Evolutionary conservation across 306 rosid genomes (phyloP), one percentile per base, ranked within the genome.

Genomic region (Neltuma alba): DNA sequence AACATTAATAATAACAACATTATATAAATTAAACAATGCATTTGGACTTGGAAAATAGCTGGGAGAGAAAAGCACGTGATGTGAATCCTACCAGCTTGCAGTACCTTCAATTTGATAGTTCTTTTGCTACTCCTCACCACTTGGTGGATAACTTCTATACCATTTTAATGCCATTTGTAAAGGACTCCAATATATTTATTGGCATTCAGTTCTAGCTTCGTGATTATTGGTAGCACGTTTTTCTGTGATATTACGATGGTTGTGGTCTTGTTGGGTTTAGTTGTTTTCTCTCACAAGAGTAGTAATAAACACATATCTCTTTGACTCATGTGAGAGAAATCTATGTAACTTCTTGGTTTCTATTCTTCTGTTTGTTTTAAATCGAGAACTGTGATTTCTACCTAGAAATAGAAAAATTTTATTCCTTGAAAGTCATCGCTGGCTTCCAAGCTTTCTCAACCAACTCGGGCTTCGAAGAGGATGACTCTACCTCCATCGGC

Each of bases 391-490:
- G 61, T 30, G 72, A 73, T 67, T 50, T 54, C 16, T 74, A 15
- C 50, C 58, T 20, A 25, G 7, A 14, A 58, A 70, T 33, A 33
- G 13, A 44, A 28, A 57, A 14, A 7, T 28, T 60, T 70, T 20
- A 16, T 28, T 69, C 76, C 20, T 16, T 90, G 68, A 88, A 92
- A 34, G 87, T 90, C 1, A 62, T 88, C n/a, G 76, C 91, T 15
- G 93, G 78, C 11, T 84, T 90, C 31, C 91, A 83, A 50, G 81
- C 88, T 3, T 87, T 93, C 52, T 89, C 96, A 2, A 44, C 82
- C 13, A 92, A 88, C 89, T 93, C 97, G 52, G 96, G 94, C 75
- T 87, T 96, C 0, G 92, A 94, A 75, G 85, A 91, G 15, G 93
- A 89, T 75, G 96, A 88, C 87, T 90, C 94, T 15, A 81, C 84